These are phyloP conservation scores for Xylariaceae sp. DNA, from an alignment of 2,329 filamentous ascomycete species.

Conservation along the genomic window DNA sequence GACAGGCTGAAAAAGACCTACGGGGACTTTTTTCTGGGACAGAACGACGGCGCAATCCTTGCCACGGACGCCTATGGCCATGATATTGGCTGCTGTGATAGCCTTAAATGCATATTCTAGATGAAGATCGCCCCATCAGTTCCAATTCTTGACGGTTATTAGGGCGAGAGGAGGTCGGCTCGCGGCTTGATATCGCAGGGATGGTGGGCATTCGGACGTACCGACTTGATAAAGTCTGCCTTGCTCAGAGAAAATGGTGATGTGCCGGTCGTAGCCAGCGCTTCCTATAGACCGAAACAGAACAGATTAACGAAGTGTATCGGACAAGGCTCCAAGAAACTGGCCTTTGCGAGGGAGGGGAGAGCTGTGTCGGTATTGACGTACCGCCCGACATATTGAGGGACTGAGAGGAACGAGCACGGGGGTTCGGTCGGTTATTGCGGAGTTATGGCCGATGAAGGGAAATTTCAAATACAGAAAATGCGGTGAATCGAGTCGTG, in stretches of 20 bases:
- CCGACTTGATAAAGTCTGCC: constrained; percentile 99
- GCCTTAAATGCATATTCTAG: constrained; percentile 99
- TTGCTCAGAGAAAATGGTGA: constrained; percentile 99
- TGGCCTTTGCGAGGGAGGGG: too few relatives aligned
- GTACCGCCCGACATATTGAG: constrained; percentile 49
- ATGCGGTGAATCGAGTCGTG: not conserved
- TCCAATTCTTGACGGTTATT: constrained; percentile 1
- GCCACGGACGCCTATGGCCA: constrained; percentile 90
- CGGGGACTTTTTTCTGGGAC: constrained; percentile 99
- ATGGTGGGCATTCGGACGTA: constrained; percentile 48
- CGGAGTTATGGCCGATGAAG: not conserved
- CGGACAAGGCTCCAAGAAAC: too few relatives aligned
- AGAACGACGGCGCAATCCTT: constrained; percentile 96
- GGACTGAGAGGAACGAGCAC: constrained; percentile 11
- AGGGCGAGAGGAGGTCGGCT: constrained; percentile 6
- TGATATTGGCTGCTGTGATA: constrained; percentile 98
- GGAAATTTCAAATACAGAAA: not conserved
- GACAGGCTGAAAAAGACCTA: constrained; percentile 49
- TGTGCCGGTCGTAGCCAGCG: constrained; percentile 95
- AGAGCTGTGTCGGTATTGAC: too few relatives aligned
- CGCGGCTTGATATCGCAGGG: constrained; percentile 11
- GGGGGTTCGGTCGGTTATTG: constrained; percentile 5
- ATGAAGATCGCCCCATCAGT: constrained; percentile 23
- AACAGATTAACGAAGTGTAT: too few relatives aligned
- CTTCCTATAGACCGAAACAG: constrained; percentile 51